phyloP scores from a whole-genome alignment of 768 basidiomycete genomes.

The Boletus eberwhitei region DNA sequence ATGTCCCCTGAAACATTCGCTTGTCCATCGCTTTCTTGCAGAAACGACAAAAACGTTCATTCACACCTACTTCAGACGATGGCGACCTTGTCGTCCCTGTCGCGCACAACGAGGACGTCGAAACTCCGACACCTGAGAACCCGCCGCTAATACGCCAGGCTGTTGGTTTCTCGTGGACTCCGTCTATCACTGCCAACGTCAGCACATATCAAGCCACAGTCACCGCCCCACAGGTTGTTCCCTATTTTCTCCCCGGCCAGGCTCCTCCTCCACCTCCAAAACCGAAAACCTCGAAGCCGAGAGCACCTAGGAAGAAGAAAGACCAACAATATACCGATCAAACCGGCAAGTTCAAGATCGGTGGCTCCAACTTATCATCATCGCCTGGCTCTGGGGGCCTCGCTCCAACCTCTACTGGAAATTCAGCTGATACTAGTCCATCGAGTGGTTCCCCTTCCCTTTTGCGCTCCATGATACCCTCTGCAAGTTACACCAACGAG shows the following conservation, averaged over 20 bases:
- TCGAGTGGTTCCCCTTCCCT: neutral
- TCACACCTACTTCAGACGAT: conserved; percentile 54
- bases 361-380: conserved; percentile 18
- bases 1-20: neutral
- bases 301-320: conserved; percentile 31
- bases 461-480: conserved; percentile 3
- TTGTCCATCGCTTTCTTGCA: conserved; percentile 17
- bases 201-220: conserved; percentile 30
- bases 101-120: conserved; percentile 35
- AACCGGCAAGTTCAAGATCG: conserved; percentile 48
- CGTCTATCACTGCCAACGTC: conserved; percentile 26
- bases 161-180: conserved; percentile 48
- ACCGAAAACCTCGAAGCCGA: conserved; percentile 27
- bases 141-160: conserved; percentile 57
- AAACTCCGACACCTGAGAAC: conserved; percentile 44
- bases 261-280: conserved; percentile 21
- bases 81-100: conserved; percentile 39
- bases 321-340: conserved; percentile 43
- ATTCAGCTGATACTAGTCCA: conserved; percentile 2
- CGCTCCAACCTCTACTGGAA: conserved; percentile 27
- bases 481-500: neutral
- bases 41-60: conserved; percentile 44
- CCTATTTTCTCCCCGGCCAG: conserved; percentile 57
- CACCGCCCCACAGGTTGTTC: conserved; percentile 17
- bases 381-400: conserved; percentile 34